A percentile compares a stretch with the other conserved stretches of the same genome.
phyloP scores from a whole-genome alignment of 2,329 filamentous ascomycete genomes.

The Talaromyces sp. region DNA sequence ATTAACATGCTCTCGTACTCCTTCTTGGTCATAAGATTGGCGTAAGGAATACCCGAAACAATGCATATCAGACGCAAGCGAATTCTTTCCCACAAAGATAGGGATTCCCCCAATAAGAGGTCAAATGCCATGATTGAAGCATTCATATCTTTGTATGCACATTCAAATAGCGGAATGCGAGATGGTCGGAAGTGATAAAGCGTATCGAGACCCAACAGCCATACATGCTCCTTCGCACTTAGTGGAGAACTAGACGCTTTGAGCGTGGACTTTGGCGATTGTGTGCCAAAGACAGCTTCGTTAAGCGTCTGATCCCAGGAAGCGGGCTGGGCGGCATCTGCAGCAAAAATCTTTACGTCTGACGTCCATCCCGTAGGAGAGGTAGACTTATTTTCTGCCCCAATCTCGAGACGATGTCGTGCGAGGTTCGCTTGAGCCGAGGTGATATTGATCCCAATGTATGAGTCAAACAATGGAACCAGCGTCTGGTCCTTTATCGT shows the following conservation, averaged over 20 bases:
- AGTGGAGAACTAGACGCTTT: background rate
- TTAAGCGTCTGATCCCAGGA: conserved; percentile 39
- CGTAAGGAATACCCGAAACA: conserved; percentile 48
- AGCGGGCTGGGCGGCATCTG: conserved; percentile 49
- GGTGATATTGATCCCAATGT: conserved; percentile 55
- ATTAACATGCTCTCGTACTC: conserved; percentile 48
- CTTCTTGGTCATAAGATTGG: conserved; percentile 47
- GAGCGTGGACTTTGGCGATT: background rate
- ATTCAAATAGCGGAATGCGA: conserved; percentile 45
- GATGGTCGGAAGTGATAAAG: conserved; percentile 58
- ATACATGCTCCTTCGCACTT: conserved; percentile 33
- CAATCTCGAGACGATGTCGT: conserved; percentile 16
- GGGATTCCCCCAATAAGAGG: conserved; percentile 39
- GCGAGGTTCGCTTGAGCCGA: conserved; percentile 43
- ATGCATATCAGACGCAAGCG: conserved; percentile 44
- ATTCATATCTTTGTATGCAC: conserved; percentile 40
- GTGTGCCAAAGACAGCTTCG: conserved; percentile 15
- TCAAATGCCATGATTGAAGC: conserved; percentile 57
- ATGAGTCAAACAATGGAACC: conserved; percentile 37
- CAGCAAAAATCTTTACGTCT: conserved; percentile 41
- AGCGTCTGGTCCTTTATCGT: background rate
- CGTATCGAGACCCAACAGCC: conserved; percentile 56
- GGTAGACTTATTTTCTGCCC: background rate
- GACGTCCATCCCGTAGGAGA: conserved; percentile 7
- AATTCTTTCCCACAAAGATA: conserved; percentile 27